Percentiles rank a stretch among this genome's conserved stretches.
Conservation (phyloP, 2,329 filamentous ascomycete genomes). For the Scolecobasidium constrictum region DNA sequence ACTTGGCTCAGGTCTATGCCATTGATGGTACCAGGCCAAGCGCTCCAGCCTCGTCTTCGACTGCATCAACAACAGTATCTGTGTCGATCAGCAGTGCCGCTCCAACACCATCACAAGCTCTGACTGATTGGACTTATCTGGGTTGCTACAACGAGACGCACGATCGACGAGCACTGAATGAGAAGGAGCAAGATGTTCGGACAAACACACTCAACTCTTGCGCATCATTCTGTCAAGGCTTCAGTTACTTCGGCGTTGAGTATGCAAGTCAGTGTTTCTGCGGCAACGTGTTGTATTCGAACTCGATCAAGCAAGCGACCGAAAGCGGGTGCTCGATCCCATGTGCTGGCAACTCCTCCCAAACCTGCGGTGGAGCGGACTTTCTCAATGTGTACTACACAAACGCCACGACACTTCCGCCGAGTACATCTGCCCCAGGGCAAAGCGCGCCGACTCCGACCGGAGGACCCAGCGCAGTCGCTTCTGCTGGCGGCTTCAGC, state of each 20-base stretch:
- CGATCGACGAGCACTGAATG: conserved; percentile 12
- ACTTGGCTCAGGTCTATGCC: conserved; percentile 12
- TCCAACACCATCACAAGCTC: no score
- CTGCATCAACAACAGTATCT: conserved; percentile 5
- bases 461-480: conserved; percentile 11
- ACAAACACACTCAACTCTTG: conserved; percentile 17
- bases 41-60: not conserved
- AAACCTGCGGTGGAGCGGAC: conserved; percentile 7
- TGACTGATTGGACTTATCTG: conserved; percentile 10
- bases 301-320: conserved; percentile 1
- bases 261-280: conserved; percentile 26
- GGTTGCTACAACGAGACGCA: conserved; percentile 19
- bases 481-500: conserved; percentile 5
- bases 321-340: conserved; percentile 7
- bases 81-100: not conserved
- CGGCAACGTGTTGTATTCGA: conserved; percentile 15
- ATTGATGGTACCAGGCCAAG: conserved; percentile 3
- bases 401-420: conserved; percentile 1
- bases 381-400: conserved; percentile 9
- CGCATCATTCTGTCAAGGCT: conserved; percentile 17
- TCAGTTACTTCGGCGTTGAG: conserved; percentile 22
- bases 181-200: conserved; percentile 1
- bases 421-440: conserved; percentile 8
- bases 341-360: conserved; percentile 4
- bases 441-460: conserved; percentile 13